These are phyloP conservation scores for Yamadazyma olivae DNA, from an alignment of 805 yeast genomes.

Conservation along the genomic window DNA sequence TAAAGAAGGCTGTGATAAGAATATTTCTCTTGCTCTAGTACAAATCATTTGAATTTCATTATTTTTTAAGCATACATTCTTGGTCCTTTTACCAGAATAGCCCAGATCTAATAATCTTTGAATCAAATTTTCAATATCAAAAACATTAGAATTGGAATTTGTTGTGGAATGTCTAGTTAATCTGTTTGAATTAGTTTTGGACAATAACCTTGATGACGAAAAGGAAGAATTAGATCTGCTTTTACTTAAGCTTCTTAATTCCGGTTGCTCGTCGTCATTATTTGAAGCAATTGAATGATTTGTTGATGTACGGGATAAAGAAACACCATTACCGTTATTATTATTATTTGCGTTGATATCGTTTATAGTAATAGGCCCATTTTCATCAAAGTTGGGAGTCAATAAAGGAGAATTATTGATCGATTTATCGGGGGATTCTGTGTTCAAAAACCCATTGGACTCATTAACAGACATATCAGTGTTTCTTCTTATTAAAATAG, in stretches of 20 bases:
- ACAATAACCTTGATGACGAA: slow-evolving; percentile 8
- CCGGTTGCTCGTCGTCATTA: slow-evolving; percentile 2
- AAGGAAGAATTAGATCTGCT: slow-evolving; percentile 13
- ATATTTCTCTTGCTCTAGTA: slow-evolving; percentile 82
- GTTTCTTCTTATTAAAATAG: slow-evolving; percentile 59
- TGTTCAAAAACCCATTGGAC: slow-evolving; percentile 19
- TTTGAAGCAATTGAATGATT: slow-evolving; percentile 13
- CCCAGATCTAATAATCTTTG: slow-evolving; percentile 94
- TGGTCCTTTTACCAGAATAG: slow-evolving; percentile 90
- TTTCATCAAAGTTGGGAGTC: slow-evolving; percentile 8
- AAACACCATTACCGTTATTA: slow-evolving; percentile 1
- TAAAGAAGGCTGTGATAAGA: slow-evolving; percentile 85
- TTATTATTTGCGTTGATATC: slow-evolving; percentile 1
- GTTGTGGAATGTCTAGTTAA: slow-evolving; percentile 9
- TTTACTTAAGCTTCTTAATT: slow-evolving; percentile 8
- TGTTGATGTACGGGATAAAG: slow-evolving; percentile 14
- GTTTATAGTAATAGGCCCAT: slow-evolving; percentile 1
- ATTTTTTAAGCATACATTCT: slow-evolving; percentile 82
- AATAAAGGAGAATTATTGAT: slow-evolving; percentile 5
- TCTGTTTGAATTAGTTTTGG: slow-evolving; percentile 10
- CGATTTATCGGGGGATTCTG: slow-evolving; percentile 19
- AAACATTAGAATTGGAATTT: slow-evolving; percentile 11
- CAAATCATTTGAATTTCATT: slow-evolving; percentile 88
- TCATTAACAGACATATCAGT: slow-evolving; percentile 11
- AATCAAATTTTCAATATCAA: slow-evolving; percentile 80